Evolutionary conservation across 2,329 filamentous ascomycete genomes (phyloP).

Genomic region (Xylariaceae sp.): DNA sequence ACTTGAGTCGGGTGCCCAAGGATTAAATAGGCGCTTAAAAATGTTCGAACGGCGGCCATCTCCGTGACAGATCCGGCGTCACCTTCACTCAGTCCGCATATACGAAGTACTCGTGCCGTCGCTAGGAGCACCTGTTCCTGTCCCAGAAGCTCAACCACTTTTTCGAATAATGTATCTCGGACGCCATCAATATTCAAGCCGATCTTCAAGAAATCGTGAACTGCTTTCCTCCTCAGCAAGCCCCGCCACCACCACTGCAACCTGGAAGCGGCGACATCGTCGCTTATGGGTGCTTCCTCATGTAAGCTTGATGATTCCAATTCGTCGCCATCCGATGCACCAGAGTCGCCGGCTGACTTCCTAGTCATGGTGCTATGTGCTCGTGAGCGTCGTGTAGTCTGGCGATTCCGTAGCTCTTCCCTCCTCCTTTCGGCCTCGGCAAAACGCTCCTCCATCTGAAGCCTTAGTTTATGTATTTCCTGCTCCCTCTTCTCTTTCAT

Average conservation of each 20-base stretch:
- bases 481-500: constrained; percentile 77
- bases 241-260: constrained; percentile 70
- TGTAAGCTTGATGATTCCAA: constrained; percentile 46
- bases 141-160: constrained; percentile 64
- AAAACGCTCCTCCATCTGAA: constrained; percentile 75
- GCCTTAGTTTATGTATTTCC: constrained; percentile 63
- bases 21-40: constrained; percentile 76
- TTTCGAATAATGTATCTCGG: constrained; percentile 66
- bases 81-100: constrained; percentile 66
- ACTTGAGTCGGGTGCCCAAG: constrained; percentile 75
- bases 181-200: constrained; percentile 68
- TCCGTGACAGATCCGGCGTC: constrained; percentile 59
- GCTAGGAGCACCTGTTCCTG: constrained; percentile 61
- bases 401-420: constrained; percentile 57
- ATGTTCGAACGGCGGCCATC: constrained; percentile 68
- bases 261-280: constrained; percentile 58
- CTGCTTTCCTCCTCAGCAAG: constrained; percentile 51
- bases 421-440: constrained; percentile 72
- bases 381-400: constrained; percentile 48
- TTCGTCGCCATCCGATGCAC: constrained; percentile 48
- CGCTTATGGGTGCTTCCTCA: constrained; percentile 50
- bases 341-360: constrained; percentile 32
- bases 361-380: constrained; percentile 47
- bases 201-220: constrained; percentile 62
- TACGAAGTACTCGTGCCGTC: constrained; percentile 63